Conservation (phyloP, 495 filamentous ascomycete species). For the Tuber calosporum region DNA sequence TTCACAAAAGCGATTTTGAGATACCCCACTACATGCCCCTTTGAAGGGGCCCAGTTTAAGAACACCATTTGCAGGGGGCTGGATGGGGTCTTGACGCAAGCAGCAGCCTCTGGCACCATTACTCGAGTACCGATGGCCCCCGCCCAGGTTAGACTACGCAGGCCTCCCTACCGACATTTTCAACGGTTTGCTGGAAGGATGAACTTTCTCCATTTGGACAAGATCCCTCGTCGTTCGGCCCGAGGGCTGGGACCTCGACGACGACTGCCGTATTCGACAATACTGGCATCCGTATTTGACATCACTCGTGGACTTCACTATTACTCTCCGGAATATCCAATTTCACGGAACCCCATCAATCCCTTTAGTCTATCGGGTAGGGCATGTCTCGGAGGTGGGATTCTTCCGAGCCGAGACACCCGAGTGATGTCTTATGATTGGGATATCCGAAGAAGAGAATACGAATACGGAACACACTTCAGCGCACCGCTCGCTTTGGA, state of each 20-base stretch:
- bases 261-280: neutral
- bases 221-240: neutral
- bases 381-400: neutral
- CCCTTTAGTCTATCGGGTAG: neutral
- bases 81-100: neutral
- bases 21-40: neutral
- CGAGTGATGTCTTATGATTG: neutral
- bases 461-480: too few relatives aligned
- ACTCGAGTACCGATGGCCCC: neutral
- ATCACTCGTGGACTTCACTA: neutral
- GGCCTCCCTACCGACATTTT: neutral
- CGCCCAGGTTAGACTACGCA: neutral
- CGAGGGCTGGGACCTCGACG: neutral
- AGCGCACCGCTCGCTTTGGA: neutral
- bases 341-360: neutral
- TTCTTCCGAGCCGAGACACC: neutral
- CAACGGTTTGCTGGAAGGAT: neutral
- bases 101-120: neutral
- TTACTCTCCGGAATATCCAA: neutral
- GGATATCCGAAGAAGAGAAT: neutral
- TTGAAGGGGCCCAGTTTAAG: neutral
- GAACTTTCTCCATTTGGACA: neutral
- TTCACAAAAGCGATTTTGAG: neutral
- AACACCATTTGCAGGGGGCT: neutral
- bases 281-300: neutral